Evolutionary conservation across 768 basidiomycete species (phyloP), one percentile per base, ranked within the genome.

Genomic region (Chalciporus sphaerocephalus): DNA sequence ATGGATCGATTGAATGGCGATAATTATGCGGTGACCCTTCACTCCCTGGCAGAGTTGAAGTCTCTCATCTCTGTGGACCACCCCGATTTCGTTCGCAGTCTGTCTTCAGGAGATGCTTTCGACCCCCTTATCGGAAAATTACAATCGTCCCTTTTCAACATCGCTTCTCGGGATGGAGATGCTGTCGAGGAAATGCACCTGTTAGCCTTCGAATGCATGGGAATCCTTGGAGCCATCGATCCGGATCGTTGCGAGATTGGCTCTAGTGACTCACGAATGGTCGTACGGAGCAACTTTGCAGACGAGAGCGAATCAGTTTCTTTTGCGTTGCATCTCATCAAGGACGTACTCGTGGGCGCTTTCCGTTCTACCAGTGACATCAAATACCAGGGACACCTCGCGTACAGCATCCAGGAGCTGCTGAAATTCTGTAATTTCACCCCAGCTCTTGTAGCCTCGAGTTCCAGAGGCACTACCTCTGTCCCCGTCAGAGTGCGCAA

Each of bases 291-390:
- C 57, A 93, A 97, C 61, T 96, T 92, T 61, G 71, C 70, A 1
- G 86, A 94, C 53, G 81, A 86, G 39, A 71, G 70, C 12, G 94
- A 97, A 64, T 78, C 88, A 0, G 69, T 82, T 38, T 53, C 71
- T 6, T 98, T 99, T 59, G 92, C 85, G 1, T 65, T 92, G 20
- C 87, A 95, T 63, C 81, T 98, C 34, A 87, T 99, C 47, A 72
- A 74, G 40, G 82, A 93, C 46, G 75, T 94, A 4, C 79, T 99
- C 2, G 92, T 95, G 15, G 84, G 85, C 17, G 87, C 90, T 2
- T 97, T 92, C 67, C 83, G 89, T 2, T 88, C 93, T 3, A 93
- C 95, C 0, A 95, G 92, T 61, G 95, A 98, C 57, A 87, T 94
- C 58, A 81, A 79, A 52, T 92, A 95, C 55, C 96, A 98, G 62